A percentile compares a stretch with the other conserved stretches of the same genome.
Evolutionary conservation across 352 stramenopile genomes (phyloP).

Genomic region (Pythium scleroteichum): DNA sequence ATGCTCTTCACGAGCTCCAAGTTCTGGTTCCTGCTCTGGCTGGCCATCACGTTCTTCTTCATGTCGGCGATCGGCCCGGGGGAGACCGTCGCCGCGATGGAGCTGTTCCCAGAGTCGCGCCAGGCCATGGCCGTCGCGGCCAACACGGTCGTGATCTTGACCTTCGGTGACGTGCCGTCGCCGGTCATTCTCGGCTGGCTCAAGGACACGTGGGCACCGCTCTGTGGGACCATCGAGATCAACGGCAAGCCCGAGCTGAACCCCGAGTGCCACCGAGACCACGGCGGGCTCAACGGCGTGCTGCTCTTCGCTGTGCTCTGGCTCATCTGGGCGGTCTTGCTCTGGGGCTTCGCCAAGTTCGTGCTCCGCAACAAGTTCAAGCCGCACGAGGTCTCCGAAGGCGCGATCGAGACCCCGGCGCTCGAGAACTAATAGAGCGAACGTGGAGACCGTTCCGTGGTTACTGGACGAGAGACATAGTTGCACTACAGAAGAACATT

Average conservation of each 20-base stretch:
- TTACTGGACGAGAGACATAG: no score
- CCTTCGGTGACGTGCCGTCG: conserved; percentile 92
- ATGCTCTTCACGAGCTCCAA: conserved; percentile 48
- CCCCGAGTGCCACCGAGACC: conserved; percentile 57
- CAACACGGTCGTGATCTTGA: conserved; percentile 90
- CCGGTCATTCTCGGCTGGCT: conserved; percentile 91
- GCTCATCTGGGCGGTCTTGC: conserved; percentile 61
- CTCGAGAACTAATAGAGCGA: conserved; percentile 6
- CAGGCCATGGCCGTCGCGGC: conserved; percentile 90
- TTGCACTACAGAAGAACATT: no score
- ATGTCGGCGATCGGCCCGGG: conserved; percentile 72
- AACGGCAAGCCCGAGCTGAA: conserved; percentile 60
- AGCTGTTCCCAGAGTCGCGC: conserved; percentile 83
- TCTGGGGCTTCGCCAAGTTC: conserved; percentile 51
- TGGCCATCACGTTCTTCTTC: conserved; percentile 71
- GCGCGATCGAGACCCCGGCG: conserved; percentile 25
- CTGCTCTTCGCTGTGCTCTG: conserved; percentile 77
- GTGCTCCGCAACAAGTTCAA: conserved; percentile 26
- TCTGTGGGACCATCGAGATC: conserved; percentile 75
- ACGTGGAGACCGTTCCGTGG: neutral
- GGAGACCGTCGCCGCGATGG: conserved; percentile 86
- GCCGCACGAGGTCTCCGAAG: conserved; percentile 34
- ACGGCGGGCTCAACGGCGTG: conserved; percentile 53
- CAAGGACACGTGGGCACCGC: conserved; percentile 90
- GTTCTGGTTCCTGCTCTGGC: conserved; percentile 56